phyloP scores from a whole-genome alignment of 2,329 filamentous ascomycete species.

The Alternaria viburni region DNA sequence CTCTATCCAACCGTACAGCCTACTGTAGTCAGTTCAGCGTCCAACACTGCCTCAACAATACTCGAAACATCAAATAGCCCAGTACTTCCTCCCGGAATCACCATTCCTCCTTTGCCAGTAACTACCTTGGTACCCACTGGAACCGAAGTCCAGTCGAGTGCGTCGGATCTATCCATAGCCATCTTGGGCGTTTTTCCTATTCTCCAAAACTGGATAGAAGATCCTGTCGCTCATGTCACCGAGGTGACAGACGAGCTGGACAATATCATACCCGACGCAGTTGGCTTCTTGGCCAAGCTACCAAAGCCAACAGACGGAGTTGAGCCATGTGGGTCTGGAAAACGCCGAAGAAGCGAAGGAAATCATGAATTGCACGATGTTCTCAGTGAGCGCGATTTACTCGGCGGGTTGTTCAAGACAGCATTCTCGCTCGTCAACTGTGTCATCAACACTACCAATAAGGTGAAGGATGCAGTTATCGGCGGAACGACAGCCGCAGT shows the following conservation, averaged over 20 bases:
- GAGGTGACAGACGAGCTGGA: not conserved
- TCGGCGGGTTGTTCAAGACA: not conserved
- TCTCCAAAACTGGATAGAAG: not conserved
- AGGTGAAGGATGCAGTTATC: not conserved
- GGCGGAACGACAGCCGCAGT: not conserved
- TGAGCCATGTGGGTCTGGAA: not conserved
- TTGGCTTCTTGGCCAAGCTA: not conserved
- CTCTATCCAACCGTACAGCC: not conserved
- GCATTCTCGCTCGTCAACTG: not conserved
- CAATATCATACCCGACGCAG: not conserved
- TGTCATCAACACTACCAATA: not conserved
- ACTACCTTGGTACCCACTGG: not conserved
- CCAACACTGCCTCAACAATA: not conserved
- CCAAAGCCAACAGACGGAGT: not conserved
- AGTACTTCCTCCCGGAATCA: not conserved
- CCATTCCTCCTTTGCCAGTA: not conserved
- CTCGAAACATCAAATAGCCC: not conserved
- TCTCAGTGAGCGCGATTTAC: not conserved
- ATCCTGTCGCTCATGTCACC: not conserved
- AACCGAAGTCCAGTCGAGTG: not conserved
- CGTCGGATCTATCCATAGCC: not conserved
- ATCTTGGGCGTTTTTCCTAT: not conserved
- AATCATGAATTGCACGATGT: not conserved
- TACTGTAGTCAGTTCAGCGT: not conserved
- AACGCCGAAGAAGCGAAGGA: not conserved